phyloP scores from a whole-genome alignment of 2,329 filamentous ascomycete genomes.

The Cladosporium sp. region DNA sequence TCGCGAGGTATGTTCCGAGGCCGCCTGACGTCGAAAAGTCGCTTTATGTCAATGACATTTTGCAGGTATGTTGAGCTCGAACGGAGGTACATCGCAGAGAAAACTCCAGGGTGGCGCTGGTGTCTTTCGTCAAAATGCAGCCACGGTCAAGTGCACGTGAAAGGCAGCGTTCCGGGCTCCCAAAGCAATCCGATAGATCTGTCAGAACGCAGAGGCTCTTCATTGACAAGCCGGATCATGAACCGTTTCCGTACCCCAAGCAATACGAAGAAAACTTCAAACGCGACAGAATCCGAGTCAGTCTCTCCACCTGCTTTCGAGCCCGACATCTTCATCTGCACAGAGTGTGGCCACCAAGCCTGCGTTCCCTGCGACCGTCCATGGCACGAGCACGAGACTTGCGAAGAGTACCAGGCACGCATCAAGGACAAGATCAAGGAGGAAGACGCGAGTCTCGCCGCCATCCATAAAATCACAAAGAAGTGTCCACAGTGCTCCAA shows the following conservation, averaged over 20 bases:
- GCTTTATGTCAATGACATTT: conserved; percentile 29
- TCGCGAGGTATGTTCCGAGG: conserved; percentile 43
- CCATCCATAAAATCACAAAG: conserved; percentile 21
- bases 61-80: conserved; percentile 33
- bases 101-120: conserved; percentile 44
- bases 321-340: conserved; percentile 36
- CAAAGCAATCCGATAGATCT: neutral
- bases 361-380: conserved; percentile 29
- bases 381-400: conserved; percentile 30
- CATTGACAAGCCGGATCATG: neutral
- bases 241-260: neutral
- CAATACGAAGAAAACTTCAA: neutral
- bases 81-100: conserved; percentile 23
- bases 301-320: neutral
- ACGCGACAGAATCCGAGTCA: neutral
- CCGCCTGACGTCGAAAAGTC: neutral
- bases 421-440: conserved; percentile 23
- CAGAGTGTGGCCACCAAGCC: conserved; percentile 25
- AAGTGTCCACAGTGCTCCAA: conserved; percentile 28
- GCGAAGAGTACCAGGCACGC: conserved; percentile 30
- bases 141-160: conserved; percentile 47
- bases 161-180: neutral
- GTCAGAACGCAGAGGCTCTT: neutral
- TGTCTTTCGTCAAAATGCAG: conserved; percentile 49
- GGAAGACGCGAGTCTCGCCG: conserved; percentile 23